Conservation (phyloP, 164 flowering plant genomes). For the Santalum album region DNA sequence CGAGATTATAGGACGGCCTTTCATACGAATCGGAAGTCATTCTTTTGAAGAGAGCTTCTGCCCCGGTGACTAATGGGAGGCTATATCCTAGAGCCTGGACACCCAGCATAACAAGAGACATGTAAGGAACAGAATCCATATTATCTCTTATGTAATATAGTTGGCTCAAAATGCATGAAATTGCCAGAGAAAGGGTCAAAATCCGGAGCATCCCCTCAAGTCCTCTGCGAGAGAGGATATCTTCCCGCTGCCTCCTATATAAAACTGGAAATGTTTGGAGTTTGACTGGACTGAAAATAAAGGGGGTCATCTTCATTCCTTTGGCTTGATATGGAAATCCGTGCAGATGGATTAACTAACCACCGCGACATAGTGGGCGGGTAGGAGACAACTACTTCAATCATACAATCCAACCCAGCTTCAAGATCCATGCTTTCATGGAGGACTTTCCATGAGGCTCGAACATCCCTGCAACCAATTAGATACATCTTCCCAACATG, state of each 20-base stretch:
- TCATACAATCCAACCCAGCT: conserved; percentile 70
- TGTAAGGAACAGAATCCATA: conserved; percentile 53
- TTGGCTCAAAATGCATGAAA: conserved; percentile 57
- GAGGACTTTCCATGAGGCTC: conserved; percentile 52
- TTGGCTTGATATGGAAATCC: conserved; percentile 60
- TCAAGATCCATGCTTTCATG: conserved; percentile 73
- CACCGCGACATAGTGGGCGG: conserved; percentile 71
- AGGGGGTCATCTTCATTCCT: conserved; percentile 75
- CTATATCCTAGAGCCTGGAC: conserved; percentile 79
- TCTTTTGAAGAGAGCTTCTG: conserved; percentile 52
- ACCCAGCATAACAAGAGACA: conserved; percentile 77
- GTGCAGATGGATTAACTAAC: conserved; percentile 66
- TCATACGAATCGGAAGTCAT: conserved; percentile 33
- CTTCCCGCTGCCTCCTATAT: conserved; percentile 67
- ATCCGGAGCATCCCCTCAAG: conserved; percentile 69
- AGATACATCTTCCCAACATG: conserved; percentile 73
- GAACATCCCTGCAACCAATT: conserved; percentile 80
- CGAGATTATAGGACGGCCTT: conserved; percentile 31
- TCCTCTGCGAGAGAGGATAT: conserved; percentile 59
- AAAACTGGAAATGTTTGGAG: conserved; percentile 60
- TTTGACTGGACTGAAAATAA: conserved; percentile 35
- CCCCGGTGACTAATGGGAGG: conserved; percentile 70
- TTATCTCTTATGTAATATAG: conserved; percentile 45
- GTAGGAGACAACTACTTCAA: conserved; percentile 65
- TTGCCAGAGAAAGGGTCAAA: conserved; percentile 61